Evolutionary conservation across 192 early-diverging fungal species (phyloP).

Genomic region (Coemansia sp.): DNA sequence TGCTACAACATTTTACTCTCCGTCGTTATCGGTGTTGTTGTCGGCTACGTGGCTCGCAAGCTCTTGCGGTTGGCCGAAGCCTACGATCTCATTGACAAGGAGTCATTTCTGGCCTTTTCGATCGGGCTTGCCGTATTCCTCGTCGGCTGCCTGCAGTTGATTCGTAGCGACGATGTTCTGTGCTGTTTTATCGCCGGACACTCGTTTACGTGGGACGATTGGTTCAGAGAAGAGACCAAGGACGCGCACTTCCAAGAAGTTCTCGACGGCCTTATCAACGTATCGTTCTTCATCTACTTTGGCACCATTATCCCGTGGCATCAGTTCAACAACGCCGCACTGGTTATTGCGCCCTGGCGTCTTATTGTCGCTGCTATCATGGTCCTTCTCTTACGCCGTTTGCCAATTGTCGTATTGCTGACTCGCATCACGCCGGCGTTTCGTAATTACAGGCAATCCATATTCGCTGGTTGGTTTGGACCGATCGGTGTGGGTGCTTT

Average conservation of each 20-base stretch:
- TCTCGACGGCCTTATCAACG: conserved; percentile 87
- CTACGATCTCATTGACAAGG: conserved; percentile 85
- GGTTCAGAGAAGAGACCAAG: conserved; percentile 85
- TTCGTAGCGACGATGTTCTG: conserved; percentile 74
- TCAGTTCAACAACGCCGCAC: conserved; percentile 63
- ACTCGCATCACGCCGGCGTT: conserved; percentile 71
- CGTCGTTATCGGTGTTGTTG: conserved; percentile 69
- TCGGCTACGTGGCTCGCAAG: conserved; percentile 73
- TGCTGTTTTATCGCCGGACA: conserved; percentile 79
- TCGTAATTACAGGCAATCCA: conserved; percentile 70
- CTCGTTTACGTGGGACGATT: conserved; percentile 88
- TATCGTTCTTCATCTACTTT: conserved; percentile 89
- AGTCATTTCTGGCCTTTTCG: conserved; percentile 81
- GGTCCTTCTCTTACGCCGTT: conserved; percentile 71
- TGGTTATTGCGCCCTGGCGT: conserved; percentile 69
- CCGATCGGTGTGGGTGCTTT: conserved; percentile 79
- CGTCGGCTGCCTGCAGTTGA: conserved; percentile 67
- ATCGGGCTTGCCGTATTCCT: conserved; percentile 77
- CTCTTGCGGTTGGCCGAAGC: conserved; percentile 70
- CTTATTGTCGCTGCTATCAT: conserved; percentile 69
- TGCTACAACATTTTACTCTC: conserved; percentile 83
- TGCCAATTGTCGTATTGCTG: conserved; percentile 71
- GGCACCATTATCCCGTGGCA: conserved; percentile 79
- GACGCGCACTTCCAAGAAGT: conserved; percentile 92
- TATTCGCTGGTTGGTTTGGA: conserved; percentile 92